Percentiles rank a stretch among this genome's conserved stretches.
Conservation (phyloP, 2,329 filamentous ascomycete species). For the Nannizzia gypsea region DNA sequence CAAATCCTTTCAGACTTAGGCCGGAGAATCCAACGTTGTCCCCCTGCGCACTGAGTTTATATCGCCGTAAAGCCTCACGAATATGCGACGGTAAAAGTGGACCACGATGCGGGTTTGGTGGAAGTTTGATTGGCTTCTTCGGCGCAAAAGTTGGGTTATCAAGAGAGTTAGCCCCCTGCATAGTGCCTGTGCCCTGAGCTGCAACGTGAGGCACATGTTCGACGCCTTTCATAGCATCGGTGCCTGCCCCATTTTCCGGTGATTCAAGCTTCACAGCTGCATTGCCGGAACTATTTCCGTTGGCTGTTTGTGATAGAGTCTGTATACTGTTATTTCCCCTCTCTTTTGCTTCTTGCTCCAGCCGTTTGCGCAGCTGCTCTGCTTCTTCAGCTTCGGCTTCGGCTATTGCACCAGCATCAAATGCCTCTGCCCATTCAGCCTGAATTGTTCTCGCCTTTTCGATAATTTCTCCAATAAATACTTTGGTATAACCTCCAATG, state of each 20-base stretch:
- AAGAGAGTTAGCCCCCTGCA: neutral
- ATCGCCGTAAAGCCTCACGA: slow-evolving; percentile 38
- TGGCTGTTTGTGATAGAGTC: neutral
- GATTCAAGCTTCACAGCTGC: neutral
- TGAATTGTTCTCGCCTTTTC: slow-evolving; percentile 55
- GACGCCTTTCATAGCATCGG: neutral
- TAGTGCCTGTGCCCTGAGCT: neutral
- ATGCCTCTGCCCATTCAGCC: slow-evolving; percentile 38
- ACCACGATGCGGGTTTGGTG: slow-evolving; percentile 36
- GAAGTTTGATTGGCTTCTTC: slow-evolving; percentile 21
- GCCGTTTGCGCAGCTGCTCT: slow-evolving; percentile 36
- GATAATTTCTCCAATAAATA: slow-evolving; percentile 54
- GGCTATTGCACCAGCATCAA: slow-evolving; percentile 42
- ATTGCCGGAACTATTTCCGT: neutral
- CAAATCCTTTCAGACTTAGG: slow-evolving; percentile 35
- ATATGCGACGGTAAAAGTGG: slow-evolving; percentile 39
- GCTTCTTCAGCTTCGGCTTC: slow-evolving; percentile 47
- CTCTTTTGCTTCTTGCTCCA: slow-evolving; percentile 8
- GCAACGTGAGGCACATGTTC: neutral
- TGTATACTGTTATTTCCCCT: neutral
- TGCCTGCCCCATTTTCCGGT: neutral
- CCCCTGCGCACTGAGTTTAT: slow-evolving; percentile 39
- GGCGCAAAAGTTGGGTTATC: neutral
- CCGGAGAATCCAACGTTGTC: slow-evolving; percentile 38
- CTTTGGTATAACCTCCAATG: slow-evolving; percentile 54